Evolutionary conservation across 768 basidiomycete species (phyloP).

Genomic region (Boletus insuetus): DNA sequence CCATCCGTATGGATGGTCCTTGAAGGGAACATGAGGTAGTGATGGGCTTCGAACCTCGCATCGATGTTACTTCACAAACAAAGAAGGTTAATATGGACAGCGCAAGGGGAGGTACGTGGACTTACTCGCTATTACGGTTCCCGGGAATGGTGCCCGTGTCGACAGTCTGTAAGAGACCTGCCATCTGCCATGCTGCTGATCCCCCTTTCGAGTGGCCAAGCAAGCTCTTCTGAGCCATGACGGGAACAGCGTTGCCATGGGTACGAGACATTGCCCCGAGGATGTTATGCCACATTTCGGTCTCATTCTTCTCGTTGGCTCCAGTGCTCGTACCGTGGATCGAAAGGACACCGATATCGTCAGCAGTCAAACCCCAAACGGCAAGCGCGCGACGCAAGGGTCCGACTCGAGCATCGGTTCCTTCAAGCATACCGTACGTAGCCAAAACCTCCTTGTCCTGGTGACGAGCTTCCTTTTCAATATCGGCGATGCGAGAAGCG

Average conservation of each 20-base stretch:
- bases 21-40: constrained; percentile 95
- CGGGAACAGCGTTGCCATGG: constrained; percentile 93
- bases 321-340: constrained; percentile 88
- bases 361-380: constrained; percentile 92
- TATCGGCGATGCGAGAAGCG: constrained; percentile 70
- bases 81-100: neutral
- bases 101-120: constrained; percentile 15
- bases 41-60: constrained; percentile 84
- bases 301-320: constrained; percentile 97
- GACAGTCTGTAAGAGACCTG: constrained; percentile 85
- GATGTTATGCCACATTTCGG: constrained; percentile 93
- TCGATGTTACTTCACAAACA: constrained; percentile 74
- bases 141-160: constrained; percentile 87
- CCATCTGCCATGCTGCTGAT: constrained; percentile 97
- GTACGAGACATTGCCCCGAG: constrained; percentile 87
- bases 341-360: constrained; percentile 88
- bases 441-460: constrained; percentile 94
- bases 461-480: constrained; percentile 85
- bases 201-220: constrained; percentile 98
- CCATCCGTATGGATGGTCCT: constrained; percentile 94
- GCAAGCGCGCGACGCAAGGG: constrained; percentile 95
- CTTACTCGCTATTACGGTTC: constrained; percentile 94
- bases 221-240: constrained; percentile 96
- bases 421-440: constrained; percentile 94
- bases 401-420: constrained; percentile 77